These are phyloP conservation scores for Kalmusia sp. DNA, from an alignment of 2,329 filamentous ascomycete species.

Conservation along the genomic window DNA sequence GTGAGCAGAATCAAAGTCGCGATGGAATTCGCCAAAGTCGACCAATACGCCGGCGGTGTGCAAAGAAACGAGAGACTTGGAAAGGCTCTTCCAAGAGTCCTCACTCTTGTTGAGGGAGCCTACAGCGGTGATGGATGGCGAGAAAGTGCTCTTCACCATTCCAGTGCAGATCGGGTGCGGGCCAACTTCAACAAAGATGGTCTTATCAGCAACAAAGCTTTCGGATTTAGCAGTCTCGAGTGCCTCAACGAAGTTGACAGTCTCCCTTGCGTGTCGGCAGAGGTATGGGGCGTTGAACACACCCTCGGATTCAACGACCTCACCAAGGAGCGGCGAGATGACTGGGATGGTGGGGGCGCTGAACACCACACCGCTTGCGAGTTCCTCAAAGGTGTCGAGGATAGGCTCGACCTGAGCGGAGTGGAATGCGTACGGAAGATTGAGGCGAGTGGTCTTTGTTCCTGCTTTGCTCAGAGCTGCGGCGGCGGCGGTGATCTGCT, in stretches of 20 bases:
- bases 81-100: constrained; percentile 69
- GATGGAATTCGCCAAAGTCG: constrained; percentile 75
- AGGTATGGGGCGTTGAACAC: constrained; percentile 69
- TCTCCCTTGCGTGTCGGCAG: constrained; percentile 69
- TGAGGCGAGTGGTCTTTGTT: constrained; percentile 67
- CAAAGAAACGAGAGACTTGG: constrained; percentile 64
- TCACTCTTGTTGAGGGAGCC: constrained; percentile 70
- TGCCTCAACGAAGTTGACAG: constrained; percentile 72
- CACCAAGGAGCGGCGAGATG: constrained; percentile 71
- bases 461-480: constrained; percentile 58
- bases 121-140: constrained; percentile 60
- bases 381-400: constrained; percentile 64
- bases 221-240: constrained; percentile 65
- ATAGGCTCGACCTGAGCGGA: constrained; percentile 70
- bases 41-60: constrained; percentile 68
- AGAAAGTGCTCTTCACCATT: constrained; percentile 73
- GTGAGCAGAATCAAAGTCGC: constrained; percentile 64
- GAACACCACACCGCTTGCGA: constrained; percentile 64
- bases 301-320: constrained; percentile 64
- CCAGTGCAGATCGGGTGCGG: constrained; percentile 73
- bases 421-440: constrained; percentile 72
- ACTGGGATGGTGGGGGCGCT: constrained; percentile 67
- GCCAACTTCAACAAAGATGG: constrained; percentile 75
- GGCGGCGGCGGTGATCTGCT: constrained; percentile 64
- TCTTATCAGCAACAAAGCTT: constrained; percentile 69